phyloP scores from a whole-genome alignment of 1,284 basidiomycete genomes.

The Coriolopsis trogii region DNA sequence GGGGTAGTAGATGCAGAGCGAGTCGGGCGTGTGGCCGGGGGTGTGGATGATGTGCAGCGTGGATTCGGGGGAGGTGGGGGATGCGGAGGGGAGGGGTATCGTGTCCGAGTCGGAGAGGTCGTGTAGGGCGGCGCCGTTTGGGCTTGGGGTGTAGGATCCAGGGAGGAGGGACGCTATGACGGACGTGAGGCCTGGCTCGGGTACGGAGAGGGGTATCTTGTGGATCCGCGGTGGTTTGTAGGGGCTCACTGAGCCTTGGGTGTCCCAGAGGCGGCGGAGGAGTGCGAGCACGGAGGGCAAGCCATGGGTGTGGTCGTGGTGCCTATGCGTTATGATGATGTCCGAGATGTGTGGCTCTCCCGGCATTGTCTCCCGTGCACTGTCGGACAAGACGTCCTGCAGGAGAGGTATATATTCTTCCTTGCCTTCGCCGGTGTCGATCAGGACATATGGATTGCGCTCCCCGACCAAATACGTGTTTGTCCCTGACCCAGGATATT shows the following conservation, averaged over 20 bases:
- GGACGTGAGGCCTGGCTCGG: conserved; percentile 38
- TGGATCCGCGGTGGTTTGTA: conserved; percentile 71
- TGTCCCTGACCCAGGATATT: conserved; percentile 60
- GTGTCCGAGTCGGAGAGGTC: conserved; percentile 58
- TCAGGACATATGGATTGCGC: conserved; percentile 72
- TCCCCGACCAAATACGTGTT: conserved; percentile 90
- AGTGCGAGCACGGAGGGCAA: conserved; percentile 72
- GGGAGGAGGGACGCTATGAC: conserved; percentile 47
- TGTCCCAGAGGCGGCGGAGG: conserved; percentile 62
- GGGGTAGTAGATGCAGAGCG: conserved; percentile 72
- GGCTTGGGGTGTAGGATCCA: conserved; percentile 46
- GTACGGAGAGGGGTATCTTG: conserved; percentile 56
- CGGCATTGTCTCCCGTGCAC: conserved; percentile 34
- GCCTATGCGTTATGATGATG: conserved; percentile 91
- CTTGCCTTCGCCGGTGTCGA: conserved; percentile 90
- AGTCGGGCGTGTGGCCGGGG: conserved; percentile 92
- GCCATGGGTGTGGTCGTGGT: conserved; percentile 86
- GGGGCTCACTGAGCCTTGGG: conserved; percentile 36
- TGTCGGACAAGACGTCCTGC: conserved; percentile 53
- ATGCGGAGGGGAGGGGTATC: conserved; percentile 41
- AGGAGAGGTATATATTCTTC: conserved; percentile 72
- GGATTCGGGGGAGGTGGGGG: conserved; percentile 12
- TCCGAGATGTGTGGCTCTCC: conserved; percentile 67
- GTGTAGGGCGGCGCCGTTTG: conserved; percentile 50
- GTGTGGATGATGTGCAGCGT: conserved; percentile 75